Percentiles rank a stretch among this genome's conserved stretches.
phyloP scores from a whole-genome alignment of 2,329 filamentous ascomycete genomes.

The Akanthomyces muscarius region DNA sequence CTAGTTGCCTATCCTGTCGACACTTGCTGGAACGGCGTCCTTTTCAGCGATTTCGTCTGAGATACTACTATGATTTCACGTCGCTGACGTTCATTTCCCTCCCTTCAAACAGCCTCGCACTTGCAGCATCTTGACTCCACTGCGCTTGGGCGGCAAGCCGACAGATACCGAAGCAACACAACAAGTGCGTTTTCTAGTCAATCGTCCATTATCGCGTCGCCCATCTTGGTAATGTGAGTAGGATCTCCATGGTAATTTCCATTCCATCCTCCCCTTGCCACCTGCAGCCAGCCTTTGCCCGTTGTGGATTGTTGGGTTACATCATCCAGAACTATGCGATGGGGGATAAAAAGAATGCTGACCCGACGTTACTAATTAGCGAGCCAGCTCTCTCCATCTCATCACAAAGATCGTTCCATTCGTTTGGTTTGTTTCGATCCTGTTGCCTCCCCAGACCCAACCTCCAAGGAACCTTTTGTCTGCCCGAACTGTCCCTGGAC shows the following conservation, averaged over 20 bases:
- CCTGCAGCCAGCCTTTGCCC: constrained; percentile 12
- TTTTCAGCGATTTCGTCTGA: not conserved
- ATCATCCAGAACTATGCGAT: not conserved
- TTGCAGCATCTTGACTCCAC: constrained; percentile 16
- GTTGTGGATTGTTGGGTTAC: constrained; percentile 6
- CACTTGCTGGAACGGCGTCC: not conserved
- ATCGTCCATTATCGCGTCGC: not conserved
- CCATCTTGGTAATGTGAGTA: constrained; percentile 15
- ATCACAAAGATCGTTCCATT: not conserved
- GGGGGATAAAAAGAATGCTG: constrained; percentile 16
- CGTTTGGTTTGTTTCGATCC: not conserved
- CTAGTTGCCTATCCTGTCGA: constrained; percentile 13
- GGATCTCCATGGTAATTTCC: constrained; percentile 18
- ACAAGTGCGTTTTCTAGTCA: not conserved
- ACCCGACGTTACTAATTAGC: constrained; percentile 6
- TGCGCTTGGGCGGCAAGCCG: not conserved
- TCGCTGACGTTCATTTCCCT: constrained; percentile 19
- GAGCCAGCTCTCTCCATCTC: not conserved
- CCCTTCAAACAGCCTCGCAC: constrained; percentile 16
- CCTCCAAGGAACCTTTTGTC: not conserved
- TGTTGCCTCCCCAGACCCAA: not conserved
- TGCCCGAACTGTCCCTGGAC: constrained; percentile 9
- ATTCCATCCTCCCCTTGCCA: constrained; percentile 17
- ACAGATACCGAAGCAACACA: not conserved
- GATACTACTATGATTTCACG: constrained; percentile 1